Base-by-base conservation (phyloP, 495 filamentous ascomycete species). In the Ramalina peruviana region DNA sequence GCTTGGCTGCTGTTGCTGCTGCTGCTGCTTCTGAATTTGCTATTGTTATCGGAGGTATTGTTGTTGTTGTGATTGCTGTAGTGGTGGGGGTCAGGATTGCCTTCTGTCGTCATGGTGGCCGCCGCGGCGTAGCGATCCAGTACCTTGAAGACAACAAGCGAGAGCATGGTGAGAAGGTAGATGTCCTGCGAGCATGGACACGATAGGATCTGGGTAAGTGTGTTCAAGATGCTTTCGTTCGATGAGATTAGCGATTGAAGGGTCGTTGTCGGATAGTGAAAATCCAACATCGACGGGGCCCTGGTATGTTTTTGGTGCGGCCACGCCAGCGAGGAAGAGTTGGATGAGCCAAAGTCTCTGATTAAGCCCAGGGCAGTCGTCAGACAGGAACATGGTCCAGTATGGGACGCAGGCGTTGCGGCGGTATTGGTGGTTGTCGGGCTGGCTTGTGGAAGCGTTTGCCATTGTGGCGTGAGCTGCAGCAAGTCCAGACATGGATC, bases 81-180 rank as follows among this genome's bases (percentile, higher is more conserved):
- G 46, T 48, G 23, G 46, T 3, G 15, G 46, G 19, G 25, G 38
- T 30, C 17, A 15, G 10, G 1, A 27, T 25, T 16, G n/a, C 21
- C 12, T 21, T 12, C 38, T 26, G 38, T n/a, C 10, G 48, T 25
- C 9, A 40, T 25, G 10, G 46, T 48, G 7, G 49, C 56, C 9
- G 46, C 62, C 1, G 54, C 52, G 4, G 56, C 54, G 48, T 63
- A 65, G 17, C 53, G 53, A 44, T 46, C 54, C n/a, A 65, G 38
- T 2, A 63, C 54, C 52, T 65, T 65, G 46, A 58, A 60, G 11
- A 62, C 42, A 25, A 61, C 54, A 21, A 62, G 50, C 4, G 57
- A 57, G 9, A 63, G 17, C 3, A 62, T 52, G 16, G 55, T 45
- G 36, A 63, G 50, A 11, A 60, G 51, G 46, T 61, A 62, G 36